Conservation (phyloP, 106 monocot genomes). For the Phalaenopsis equestris region DNA sequence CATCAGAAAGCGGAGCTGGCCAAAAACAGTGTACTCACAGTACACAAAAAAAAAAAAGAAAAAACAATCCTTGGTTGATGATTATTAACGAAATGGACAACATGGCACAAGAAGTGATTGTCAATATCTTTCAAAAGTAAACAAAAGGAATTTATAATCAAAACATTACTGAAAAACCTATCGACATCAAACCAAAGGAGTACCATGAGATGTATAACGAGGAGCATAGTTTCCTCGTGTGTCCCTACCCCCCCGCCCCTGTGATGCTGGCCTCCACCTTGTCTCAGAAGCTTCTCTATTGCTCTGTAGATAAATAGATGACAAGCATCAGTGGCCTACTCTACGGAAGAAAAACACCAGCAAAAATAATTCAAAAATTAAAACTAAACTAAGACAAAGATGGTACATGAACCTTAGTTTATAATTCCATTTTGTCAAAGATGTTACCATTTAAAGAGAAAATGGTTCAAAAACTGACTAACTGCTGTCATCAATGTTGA, state of each 20-base stretch:
- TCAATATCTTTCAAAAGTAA: neutral
- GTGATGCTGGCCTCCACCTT: constrained; percentile 37
- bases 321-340: neutral
- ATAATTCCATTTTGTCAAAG: neutral
- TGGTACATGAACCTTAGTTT: neutral
- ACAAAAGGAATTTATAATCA: neutral
- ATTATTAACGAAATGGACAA: neutral
- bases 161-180: neutral
- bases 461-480: neutral
- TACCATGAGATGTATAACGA: constrained; percentile 38
- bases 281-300: constrained; percentile 47
- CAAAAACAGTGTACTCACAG: neutral
- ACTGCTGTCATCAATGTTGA: neutral
- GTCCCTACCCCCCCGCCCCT: constrained; percentile 47
- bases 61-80: neutral
- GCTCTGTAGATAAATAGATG: constrained; percentile 15
- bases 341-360: neutral
- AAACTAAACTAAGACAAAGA: neutral
- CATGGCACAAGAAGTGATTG: neutral
- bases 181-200: neutral
- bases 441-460: neutral
- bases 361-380: neutral
- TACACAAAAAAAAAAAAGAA: neutral
- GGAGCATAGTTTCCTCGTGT: constrained; percentile 56
- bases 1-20: neutral